Percentiles rank a stretch among this genome's conserved stretches.
Evolutionary conservation across 73 alveolate species (phyloP).

Genomic region (Paramecium pentaurelia): DNA sequence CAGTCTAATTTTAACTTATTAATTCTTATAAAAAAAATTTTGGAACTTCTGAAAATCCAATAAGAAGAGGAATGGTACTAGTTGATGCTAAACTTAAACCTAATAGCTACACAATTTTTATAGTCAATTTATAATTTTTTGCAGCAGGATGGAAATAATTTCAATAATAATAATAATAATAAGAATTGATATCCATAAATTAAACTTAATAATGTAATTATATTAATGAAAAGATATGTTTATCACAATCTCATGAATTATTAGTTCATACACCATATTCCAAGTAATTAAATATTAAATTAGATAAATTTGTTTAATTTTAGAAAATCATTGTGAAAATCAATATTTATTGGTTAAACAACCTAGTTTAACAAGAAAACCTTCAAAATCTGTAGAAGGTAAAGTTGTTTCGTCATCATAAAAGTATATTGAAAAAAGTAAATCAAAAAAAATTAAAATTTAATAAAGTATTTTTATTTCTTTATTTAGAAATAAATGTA

Average conservation of each 20-base stretch:
- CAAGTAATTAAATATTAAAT: neutral
- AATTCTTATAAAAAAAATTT: slow-evolving; percentile 59
- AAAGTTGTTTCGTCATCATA: neutral
- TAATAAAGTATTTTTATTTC: neutral
- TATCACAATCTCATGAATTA: neutral
- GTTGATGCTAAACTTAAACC: slow-evolving; percentile 55
- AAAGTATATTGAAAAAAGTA: neutral
- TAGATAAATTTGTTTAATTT: neutral
- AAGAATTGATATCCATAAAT: neutral
- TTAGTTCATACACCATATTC: neutral
- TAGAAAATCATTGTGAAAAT: neutral
- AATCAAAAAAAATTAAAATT: neutral
- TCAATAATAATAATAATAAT: neutral
- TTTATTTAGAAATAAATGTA: neutral
- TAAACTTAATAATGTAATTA: neutral
- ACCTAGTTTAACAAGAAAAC: neutral
- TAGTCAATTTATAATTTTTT: neutral
- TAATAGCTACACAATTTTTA: neutral
- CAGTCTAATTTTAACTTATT: slow-evolving; percentile 65
- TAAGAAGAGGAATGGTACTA: slow-evolving; percentile 89
- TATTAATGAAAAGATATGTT: neutral
- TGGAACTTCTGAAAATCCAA: slow-evolving; percentile 72
- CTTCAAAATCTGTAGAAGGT: neutral
- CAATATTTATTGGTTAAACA: neutral
- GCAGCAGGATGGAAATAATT: neutral